Evolutionary conservation across 352 stramenopile species (phyloP).

Genomic region (Globisporangium nagaii): DNA sequence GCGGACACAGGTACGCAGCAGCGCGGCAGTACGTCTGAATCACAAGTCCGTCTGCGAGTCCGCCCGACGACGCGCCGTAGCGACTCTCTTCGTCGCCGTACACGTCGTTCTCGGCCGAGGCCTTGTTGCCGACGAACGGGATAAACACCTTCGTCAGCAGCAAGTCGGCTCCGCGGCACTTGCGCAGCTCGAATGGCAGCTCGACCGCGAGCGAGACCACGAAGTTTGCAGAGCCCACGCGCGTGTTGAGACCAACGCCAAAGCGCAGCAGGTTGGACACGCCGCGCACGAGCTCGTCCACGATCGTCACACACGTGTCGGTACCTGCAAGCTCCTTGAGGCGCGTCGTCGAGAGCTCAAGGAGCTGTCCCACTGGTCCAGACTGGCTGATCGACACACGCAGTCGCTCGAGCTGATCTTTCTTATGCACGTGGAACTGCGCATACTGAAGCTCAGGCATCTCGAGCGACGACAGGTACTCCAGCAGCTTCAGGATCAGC

Average conservation of each 20-base stretch:
- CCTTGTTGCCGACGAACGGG: conserved; percentile 51
- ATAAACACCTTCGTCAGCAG: conserved; percentile 51
- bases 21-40: conserved; percentile 71
- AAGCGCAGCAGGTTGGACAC: conserved; percentile 59
- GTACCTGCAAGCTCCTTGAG: conserved; percentile 47
- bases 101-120: conserved; percentile 60
- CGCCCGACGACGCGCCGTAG: conserved; percentile 22
- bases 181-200: conserved; percentile 65
- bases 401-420: conserved; percentile 74
- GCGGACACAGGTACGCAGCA: conserved; percentile 62
- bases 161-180: conserved; percentile 50
- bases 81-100: conserved; percentile 62
- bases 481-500: conserved; percentile 59
- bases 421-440: conserved; percentile 84
- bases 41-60: conserved; percentile 51
- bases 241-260: conserved; percentile 77
- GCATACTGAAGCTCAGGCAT: conserved; percentile 82
- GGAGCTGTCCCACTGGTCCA: conserved; percentile 65
- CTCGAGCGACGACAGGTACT: conserved; percentile 80
- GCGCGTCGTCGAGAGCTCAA: conserved; percentile 50
- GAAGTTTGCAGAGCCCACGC: conserved; percentile 76
- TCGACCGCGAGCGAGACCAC: conserved; percentile 59
- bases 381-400: conserved; percentile 72
- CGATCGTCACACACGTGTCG: conserved; percentile 33
- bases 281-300: conserved; percentile 45